Base-by-base conservation (phyloP, 257 asterid genomes). In the Parsonsia alboflavescens region DNA sequence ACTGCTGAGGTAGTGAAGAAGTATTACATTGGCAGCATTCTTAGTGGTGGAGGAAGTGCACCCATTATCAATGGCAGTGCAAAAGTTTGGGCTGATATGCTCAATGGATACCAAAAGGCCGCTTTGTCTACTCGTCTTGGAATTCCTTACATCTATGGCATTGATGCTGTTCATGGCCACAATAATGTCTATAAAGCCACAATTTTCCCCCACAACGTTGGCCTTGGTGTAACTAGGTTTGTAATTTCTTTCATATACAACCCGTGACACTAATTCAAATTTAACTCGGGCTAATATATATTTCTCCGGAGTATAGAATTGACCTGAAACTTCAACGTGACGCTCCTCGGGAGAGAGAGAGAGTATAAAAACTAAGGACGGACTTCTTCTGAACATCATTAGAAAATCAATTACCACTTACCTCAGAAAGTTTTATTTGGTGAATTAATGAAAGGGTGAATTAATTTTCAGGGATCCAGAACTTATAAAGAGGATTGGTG, bases 401-500 rank as follows among this genome's bases (percentile, higher is more conserved):
- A n/a, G n/a, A n/a, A n/a, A n/a, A n/a, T n/a, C n/a, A n/a, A n/a
- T n/a, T n/a, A n/a, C n/a, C n/a, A n/a, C n/a, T n/a, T n/a, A n/a
- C n/a, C n/a, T n/a, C n/a, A n/a, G n/a, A n/a, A n/a, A n/a, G n/a
- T n/a, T n/a, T n/a, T n/a, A n/a, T n/a, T n/a, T n/a, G n/a, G n/a
- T n/a, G n/a, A n/a, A n/a, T n/a, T n/a, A n/a, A n/a, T n/a, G n/a
- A n/a, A n/a, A n/a, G n/a, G 39, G 39, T 33, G 39, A 33, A 33
- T 33, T 33, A 33, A 33, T 33, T 33, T 33, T 19, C 83, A 89
- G 96, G 74, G 96, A 89, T 71, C 88, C 96, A 5, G 71, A 45
- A 65, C 91, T 89, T 67, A 73, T 84, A 73, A 89, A 83, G 83
- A 83, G 80, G 82, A 89, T 89, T 24, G 95, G 95, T 33, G 89